A percentile compares a stretch with the other conserved stretches of the same genome.
Evolutionary conservation across 306 rosid genomes (phyloP).

Genomic region (Prunus fruticosa): DNA sequence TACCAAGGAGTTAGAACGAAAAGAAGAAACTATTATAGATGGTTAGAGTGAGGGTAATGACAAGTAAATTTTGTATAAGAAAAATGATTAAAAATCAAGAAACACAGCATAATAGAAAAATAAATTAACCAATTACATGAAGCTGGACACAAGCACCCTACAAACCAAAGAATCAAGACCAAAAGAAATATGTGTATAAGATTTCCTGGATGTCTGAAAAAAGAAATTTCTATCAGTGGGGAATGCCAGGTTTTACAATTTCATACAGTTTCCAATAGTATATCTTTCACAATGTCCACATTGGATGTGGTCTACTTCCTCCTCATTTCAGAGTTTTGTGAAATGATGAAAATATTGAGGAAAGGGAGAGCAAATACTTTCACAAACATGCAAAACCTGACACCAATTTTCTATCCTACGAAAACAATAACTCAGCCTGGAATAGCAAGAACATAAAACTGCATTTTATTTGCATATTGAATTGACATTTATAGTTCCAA

Average conservation of each 20-base stretch:
- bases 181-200: not conserved
- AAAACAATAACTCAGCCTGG: not conserved
- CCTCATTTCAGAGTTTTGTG: not conserved
- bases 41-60: not conserved
- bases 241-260: not conserved
- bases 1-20: not conserved
- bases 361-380: not conserved
- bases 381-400: not conserved
- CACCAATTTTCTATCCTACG: not conserved
- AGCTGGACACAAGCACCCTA: not conserved
- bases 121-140: not conserved
- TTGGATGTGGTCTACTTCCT: not conserved
- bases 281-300: not conserved
- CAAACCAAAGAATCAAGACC: not conserved
- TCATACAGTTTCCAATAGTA: not conserved
- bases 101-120: not conserved
- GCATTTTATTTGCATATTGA: not conserved
- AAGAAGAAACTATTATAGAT: not conserved
- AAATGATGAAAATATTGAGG: not conserved
- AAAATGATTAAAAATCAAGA: not conserved
- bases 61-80: not conserved
- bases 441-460: not conserved
- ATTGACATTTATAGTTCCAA: not conserved
- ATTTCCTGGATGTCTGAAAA: not conserved
- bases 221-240: not conserved